phyloP scores from a whole-genome alignment of 805 yeast species.

The Sporopachydermia lactativora region DNA sequence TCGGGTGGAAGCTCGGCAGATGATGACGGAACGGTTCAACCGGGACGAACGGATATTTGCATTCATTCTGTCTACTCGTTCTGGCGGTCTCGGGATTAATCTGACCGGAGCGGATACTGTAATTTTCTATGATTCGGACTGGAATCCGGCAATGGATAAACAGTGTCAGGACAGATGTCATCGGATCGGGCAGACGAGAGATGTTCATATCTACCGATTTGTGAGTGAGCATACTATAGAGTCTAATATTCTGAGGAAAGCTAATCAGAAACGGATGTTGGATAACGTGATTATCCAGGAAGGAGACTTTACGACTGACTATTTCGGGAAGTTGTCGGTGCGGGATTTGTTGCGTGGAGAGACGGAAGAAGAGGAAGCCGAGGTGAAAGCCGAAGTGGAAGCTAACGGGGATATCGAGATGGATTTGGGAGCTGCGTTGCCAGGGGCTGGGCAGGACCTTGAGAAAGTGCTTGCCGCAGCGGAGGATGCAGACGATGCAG shows the following conservation, averaged over 20 bases:
- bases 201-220: conserved; percentile 92
- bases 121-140: conserved; percentile 93
- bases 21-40: conserved; percentile 85
- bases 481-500: conserved; percentile 67
- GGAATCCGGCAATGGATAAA: conserved; percentile 99
- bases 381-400: conserved; percentile 14
- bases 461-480: conserved; percentile 73
- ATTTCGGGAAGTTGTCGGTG: conserved; percentile 77
- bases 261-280: conserved; percentile 85
- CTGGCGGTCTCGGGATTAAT: conserved; percentile 97
- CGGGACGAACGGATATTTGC: conserved; percentile 77
- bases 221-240: conserved; percentile 95
- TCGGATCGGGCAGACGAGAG: conserved; percentile 96
- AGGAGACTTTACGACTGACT: conserved; percentile 97
- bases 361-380: conserved; percentile 26
- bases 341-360: conserved; percentile 35
- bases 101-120: conserved; percentile 98
- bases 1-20: conserved; percentile 90
- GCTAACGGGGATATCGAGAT: conserved; percentile 4
- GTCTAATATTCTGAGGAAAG: conserved; percentile 83
- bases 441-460: conserved; percentile 21
- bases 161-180: conserved; percentile 99
- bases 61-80: conserved; percentile 85
- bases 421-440: conserved; percentile 13
- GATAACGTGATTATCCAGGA: conserved; percentile 95